Base-by-base conservation (phyloP, 352 stramenopile genomes). In the Pythium brassicae region DNA sequence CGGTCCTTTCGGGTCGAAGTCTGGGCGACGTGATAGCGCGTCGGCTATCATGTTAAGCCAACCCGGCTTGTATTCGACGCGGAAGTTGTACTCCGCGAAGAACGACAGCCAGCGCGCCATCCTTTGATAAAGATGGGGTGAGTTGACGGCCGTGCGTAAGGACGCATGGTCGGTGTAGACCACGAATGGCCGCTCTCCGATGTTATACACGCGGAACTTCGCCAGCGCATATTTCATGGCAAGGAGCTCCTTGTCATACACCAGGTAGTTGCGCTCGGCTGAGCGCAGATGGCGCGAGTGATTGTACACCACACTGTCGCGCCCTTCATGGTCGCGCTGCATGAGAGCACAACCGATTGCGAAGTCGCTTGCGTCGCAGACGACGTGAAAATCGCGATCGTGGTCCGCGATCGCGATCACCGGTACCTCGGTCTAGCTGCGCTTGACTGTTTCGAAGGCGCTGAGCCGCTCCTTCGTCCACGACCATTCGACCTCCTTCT, bases 61-160 rank as follows among this genome's bases (percentile, higher is more conserved):
- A 3, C 62, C 60, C 0, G 53, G 53, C 37, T 76, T 69, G 43
- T 70, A 72, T 37, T 72, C 57, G 27, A 67, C 50, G 23, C 42
- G 19, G 19, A 69, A 66, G 32, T 66, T 72, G 52, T 64, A 68
- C 26, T 72, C 59, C 1, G 60, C 37, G 49, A 76, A 72, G 53
- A 69, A 73, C 4, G 61, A 58, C 1, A 71, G 37, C 53, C 65
- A 73, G 14, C 61, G 23, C 10, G 44, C 50, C 65, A 69, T 71
- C 14, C 61, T 53, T 20, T 71, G 48, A 17, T 51, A 61, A 46
- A 70, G 43, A 27, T 56, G 53, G 19, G 50, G 62, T 20, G 53
- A 55, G 35, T 57, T 40, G 2, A 52, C 56, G 26, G 62, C 48
- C 9, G 53, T 65, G 34, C 57, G 45, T 27, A 69, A 27, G 0